A percentile compares a stretch with the other conserved stretches of the same genome.
phyloP scores from a whole-genome alignment of 2,329 filamentous ascomycete species.

The Tolypocladium guangdongense region DNA sequence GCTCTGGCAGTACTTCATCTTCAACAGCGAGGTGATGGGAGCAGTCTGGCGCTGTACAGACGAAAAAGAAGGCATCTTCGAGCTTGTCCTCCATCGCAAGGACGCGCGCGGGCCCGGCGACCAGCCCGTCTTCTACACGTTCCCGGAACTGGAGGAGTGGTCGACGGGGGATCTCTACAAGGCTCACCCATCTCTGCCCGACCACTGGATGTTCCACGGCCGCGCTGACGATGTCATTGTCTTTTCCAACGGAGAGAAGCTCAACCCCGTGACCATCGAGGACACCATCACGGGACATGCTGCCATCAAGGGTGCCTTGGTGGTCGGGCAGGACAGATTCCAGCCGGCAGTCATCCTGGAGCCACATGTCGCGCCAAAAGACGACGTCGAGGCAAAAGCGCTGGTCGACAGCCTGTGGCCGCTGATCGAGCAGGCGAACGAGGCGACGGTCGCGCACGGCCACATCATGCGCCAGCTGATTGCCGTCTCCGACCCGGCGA shows the following conservation, averaged over 20 bases:
- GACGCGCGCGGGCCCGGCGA: slow-evolving; percentile 8
- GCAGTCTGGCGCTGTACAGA: slow-evolving; percentile 23
- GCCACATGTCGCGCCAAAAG: slow-evolving; percentile 18
- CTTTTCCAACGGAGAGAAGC: slow-evolving; percentile 29
- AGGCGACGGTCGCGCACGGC: slow-evolving; percentile 32
- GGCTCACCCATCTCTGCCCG: slow-evolving; percentile 19
- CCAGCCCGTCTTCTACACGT: slow-evolving; percentile 29
- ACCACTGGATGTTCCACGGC: slow-evolving; percentile 24
- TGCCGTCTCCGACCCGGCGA: slow-evolving; percentile 23
- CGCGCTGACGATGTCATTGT: slow-evolving; percentile 30
- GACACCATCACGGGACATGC: slow-evolving; percentile 17
- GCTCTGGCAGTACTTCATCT: slow-evolving; percentile 31
- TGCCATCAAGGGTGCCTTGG: slow-evolving; percentile 16
- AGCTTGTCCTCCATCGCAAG: slow-evolving; percentile 18
- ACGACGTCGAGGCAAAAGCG: slow-evolving; percentile 7
- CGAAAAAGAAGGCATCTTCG: slow-evolving; percentile 3
- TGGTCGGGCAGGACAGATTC: slow-evolving; percentile 33
- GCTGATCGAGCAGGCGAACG: slow-evolving; percentile 29
- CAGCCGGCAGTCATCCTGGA: slow-evolving; percentile 38
- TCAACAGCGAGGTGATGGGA: slow-evolving; percentile 26
- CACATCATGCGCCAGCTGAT: slow-evolving; percentile 30
- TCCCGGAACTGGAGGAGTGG: slow-evolving; percentile 28
- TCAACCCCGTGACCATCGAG: slow-evolving; percentile 29
- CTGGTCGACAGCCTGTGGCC: slow-evolving; percentile 35
- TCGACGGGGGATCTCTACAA: slow-evolving; percentile 33